Evolutionary conservation across 2,329 filamentous ascomycete genomes (phyloP).

Genomic region (Penicillium sp.): DNA sequence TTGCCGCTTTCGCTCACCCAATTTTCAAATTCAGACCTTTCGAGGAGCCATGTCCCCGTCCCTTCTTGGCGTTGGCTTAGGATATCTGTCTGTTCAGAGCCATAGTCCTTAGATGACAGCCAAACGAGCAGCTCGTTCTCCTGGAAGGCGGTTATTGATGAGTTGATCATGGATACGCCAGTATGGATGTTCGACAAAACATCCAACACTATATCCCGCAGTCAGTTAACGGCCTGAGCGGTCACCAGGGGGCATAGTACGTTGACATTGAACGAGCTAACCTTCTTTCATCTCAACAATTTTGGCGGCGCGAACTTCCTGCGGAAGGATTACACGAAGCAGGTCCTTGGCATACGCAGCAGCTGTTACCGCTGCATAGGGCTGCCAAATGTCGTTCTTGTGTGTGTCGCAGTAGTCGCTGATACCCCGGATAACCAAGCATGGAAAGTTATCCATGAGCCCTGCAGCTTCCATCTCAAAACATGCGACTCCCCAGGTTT

Average conservation of each 20-base stretch:
- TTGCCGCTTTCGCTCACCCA: conserved; percentile 23
- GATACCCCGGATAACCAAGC: conserved; percentile 31
- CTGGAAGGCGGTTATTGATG: background rate
- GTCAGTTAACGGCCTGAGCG: background rate
- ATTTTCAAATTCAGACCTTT: conserved; percentile 15
- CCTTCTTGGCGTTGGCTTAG: conserved; percentile 18
- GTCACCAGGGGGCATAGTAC: background rate
- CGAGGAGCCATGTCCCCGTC: conserved; percentile 24
- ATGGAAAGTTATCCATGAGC: conserved; percentile 29
- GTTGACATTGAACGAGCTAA: background rate
- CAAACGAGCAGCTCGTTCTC: conserved; percentile 8
- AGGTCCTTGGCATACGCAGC: conserved; percentile 26
- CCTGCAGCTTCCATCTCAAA: conserved; percentile 29
- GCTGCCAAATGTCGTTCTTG: conserved; percentile 23
- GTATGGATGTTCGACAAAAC: conserved; percentile 8
- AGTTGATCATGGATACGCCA: conserved; percentile 1
- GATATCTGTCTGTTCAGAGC: conserved; percentile 6
- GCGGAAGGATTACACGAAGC: conserved; percentile 5
- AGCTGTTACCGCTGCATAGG: conserved; percentile 22
- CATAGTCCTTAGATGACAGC: conserved; percentile 8
- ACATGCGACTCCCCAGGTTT: conserved; percentile 20
- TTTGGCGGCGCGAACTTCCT: conserved; percentile 7
- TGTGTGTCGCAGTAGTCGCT: conserved; percentile 27
- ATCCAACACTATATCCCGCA: background rate
- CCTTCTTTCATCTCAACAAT: conserved; percentile 6